phyloP scores from a whole-genome alignment of 768 basidiomycete species.

The Tylopilus plumbeoviolaceoides region DNA sequence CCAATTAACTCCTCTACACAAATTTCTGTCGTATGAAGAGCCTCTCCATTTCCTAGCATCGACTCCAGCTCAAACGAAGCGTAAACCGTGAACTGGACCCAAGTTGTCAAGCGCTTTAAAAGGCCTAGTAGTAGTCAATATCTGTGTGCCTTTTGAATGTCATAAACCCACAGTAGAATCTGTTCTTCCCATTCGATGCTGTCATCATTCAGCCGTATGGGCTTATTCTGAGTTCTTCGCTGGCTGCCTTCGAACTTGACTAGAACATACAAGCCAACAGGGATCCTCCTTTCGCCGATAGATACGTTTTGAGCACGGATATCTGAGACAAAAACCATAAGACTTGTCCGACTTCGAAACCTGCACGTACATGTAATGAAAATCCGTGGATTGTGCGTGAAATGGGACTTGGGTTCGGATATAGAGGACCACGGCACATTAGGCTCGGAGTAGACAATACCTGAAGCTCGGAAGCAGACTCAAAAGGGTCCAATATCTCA shows the following conservation, averaged over 20 bases:
- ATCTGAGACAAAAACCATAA: not conserved
- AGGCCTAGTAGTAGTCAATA: not conserved
- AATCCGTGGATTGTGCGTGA: not conserved
- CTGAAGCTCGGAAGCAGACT: not conserved
- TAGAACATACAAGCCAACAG: not conserved
- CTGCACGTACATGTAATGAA: not conserved
- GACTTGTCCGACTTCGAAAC: too few relatives aligned
- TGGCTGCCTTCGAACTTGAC: not conserved
- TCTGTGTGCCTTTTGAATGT: too few relatives aligned
- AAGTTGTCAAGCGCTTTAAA: not conserved
- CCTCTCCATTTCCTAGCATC: not conserved
- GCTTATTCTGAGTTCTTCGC: not conserved
- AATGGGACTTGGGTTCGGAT: not conserved
- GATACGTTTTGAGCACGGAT: not conserved
- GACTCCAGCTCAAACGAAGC: not conserved
- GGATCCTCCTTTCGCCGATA: not conserved
- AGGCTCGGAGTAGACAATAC: too few relatives aligned
- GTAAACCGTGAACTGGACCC: not conserved
- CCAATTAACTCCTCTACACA: not conserved
- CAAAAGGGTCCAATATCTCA: not conserved
- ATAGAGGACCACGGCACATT: not conserved
- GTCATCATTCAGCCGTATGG: not conserved
- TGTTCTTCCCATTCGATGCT: slow-evolving; percentile 1
- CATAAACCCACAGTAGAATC: too few relatives aligned
- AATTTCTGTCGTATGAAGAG: not conserved